phyloP scores from a whole-genome alignment of 352 stramenopile species.

The Pythium myriotylum region DNA sequence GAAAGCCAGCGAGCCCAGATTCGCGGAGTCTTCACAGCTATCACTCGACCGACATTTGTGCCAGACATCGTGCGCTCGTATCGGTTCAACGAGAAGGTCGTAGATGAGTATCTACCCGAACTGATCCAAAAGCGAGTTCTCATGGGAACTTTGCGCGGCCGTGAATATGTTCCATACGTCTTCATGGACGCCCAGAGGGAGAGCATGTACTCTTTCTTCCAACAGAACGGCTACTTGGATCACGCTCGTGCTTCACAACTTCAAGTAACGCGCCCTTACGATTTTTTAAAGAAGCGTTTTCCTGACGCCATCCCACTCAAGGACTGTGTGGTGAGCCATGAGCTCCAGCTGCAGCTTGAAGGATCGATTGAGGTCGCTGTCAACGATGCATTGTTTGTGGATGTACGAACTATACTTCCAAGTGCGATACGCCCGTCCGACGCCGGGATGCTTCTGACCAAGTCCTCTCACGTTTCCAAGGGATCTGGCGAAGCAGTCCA shows the following conservation, averaged over 20 bases:
- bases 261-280: constrained; percentile 64
- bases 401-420: constrained; percentile 62
- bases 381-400: constrained; percentile 69
- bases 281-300: constrained; percentile 78
- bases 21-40: constrained; percentile 63
- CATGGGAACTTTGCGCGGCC: constrained; percentile 61
- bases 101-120: constrained; percentile 60
- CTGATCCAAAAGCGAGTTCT: constrained; percentile 57
- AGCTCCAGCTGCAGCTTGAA: constrained; percentile 69
- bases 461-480: constrained; percentile 40
- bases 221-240: constrained; percentile 82
- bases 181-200: constrained; percentile 77
- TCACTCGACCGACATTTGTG: constrained; percentile 71
- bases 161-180: constrained; percentile 79
- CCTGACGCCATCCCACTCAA: constrained; percentile 66
- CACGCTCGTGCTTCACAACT: constrained; percentile 57
- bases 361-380: constrained; percentile 67
- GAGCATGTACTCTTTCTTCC: constrained; percentile 85
- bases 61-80: constrained; percentile 60
- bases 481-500: constrained; percentile 42
- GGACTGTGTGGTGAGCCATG: constrained; percentile 62
- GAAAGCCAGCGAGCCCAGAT: constrained; percentile 62
- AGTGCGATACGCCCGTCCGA: constrained; percentile 52
- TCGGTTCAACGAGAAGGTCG: constrained; percentile 66
- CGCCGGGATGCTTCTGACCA: constrained; percentile 49